Conservation (phyloP, 768 basidiomycete species). For the Leucosporidium yakuticum region DNA sequence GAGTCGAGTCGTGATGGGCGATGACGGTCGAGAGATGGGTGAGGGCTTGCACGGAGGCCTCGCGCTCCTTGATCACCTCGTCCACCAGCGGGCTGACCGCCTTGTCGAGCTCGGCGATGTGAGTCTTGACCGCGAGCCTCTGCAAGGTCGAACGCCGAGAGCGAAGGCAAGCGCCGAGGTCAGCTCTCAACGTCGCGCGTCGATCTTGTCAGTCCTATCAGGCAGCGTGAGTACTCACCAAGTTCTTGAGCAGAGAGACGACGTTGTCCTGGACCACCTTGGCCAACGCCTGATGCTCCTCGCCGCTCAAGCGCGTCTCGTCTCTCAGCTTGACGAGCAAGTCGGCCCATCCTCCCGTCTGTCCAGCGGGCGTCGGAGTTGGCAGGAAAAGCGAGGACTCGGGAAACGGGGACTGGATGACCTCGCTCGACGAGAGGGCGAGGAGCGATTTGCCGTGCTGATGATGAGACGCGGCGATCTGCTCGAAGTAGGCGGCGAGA, state of each 20-base stretch:
- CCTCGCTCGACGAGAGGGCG: not conserved
- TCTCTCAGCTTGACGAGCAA: conserved; percentile 15
- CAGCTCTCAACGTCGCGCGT: not conserved
- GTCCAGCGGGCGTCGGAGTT: not conserved
- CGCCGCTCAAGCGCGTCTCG: conserved; percentile 5
- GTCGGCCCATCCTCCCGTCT: conserved; percentile 21
- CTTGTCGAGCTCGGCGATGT: conserved; percentile 19
- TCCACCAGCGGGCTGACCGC: conserved; percentile 17
- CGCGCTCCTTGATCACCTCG: conserved; percentile 16
- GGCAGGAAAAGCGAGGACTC: conserved; percentile 30
- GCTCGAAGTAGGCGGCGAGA: conserved; percentile 1
- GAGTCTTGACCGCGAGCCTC: conserved; percentile 12
- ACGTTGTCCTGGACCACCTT: conserved; percentile 11
- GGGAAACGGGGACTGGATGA: conserved; percentile 15
- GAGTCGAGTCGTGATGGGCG: not conserved
- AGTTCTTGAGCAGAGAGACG: conserved; percentile 22
- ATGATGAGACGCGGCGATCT: not conserved
- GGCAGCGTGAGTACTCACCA: not conserved
- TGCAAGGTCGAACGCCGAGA: not conserved
- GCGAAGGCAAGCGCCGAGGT: not conserved
- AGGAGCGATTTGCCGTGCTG: conserved; percentile 3
- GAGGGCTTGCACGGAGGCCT: not conserved
- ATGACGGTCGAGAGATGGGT: not conserved
- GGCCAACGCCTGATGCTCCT: conserved; percentile 13
- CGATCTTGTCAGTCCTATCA: not conserved